Evolutionary conservation across 1,139 yeast species (phyloP), one percentile per base, ranked within the genome.

Genomic region (Debaryomycetaceae sp.): DNA sequence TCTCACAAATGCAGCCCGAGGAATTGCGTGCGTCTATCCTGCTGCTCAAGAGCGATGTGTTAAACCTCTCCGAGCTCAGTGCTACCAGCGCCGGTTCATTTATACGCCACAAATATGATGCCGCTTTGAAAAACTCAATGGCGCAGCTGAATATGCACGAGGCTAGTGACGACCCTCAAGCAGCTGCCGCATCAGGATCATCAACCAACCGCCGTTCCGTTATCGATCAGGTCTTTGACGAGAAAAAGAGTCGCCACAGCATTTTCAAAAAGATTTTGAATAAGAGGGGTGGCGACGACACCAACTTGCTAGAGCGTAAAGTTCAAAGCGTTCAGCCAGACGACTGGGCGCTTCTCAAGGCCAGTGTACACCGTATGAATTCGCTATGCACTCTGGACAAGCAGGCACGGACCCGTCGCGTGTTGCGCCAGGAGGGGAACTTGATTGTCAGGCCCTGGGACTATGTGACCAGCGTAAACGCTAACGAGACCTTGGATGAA

Each of bases 41-140:
- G 35, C 60, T 67, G 5, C 47, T 64, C 26, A 70, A 63, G 39
- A 62, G 68, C 44, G 71, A 64, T 37, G 71, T 65, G 5, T 55
- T 65, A 38, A 65, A 64, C 36, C 47, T 64, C 35, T 68, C 75
- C 26, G 90, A 81, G 46, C 69, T 81, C 34, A 79, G 92, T 56
- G 94, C 94, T 4, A 82, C 94, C 0, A 79, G 92, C 42, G 95
- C 95, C 2, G 94, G 93, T 0, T 81, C 93, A 10, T 74, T 76
- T 37, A 73, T 76, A 30, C 68, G 93, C 43, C 90, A 83, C 46
- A 76, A 72, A 43, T 62, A 58, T 47, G 74, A 74, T 35, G 61
- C 60, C 39, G 36, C 51, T 26, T 47, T 47, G 26, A 35, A 30
- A 16, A 46, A 45, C 23, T 41, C 45, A 28, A 35, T 51, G 45